phyloP scores from a whole-genome alignment of 345 rosid genomes.

The Sonneratia alba region DNA sequence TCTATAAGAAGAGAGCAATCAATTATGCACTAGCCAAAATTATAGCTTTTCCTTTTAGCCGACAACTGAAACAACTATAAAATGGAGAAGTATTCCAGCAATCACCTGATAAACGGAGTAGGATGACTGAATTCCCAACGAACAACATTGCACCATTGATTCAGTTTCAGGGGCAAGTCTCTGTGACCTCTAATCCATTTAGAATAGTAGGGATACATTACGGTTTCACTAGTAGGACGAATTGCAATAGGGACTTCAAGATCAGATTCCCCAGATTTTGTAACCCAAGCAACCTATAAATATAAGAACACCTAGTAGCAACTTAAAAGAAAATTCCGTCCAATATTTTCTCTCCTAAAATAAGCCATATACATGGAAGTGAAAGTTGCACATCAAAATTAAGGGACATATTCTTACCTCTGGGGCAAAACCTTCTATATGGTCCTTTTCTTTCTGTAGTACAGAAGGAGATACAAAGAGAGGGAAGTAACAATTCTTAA shows the following conservation, averaged over 20 bases:
- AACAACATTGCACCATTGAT: conserved; percentile 99
- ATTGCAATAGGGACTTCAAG: conserved; percentile 90
- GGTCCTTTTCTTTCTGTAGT: conserved; percentile 87
- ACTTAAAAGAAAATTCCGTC: background rate
- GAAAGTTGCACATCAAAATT: background rate
- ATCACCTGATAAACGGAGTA: conserved; percentile 96
- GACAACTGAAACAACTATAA: background rate
- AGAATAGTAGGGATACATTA: conserved; percentile 92
- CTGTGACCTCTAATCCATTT: conserved; percentile 99
- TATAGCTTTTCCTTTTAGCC: background rate
- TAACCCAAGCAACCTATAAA: conserved; percentile 94
- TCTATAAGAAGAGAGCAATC: background rate
- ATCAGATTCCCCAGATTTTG: conserved; percentile 81
- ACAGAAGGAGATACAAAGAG: conserved; percentile 87
- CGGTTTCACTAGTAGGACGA: conserved; percentile 98
- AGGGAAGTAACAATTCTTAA: conserved; percentile 92
- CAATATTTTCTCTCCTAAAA: background rate
- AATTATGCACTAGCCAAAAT: background rate
- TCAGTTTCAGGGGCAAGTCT: conserved; percentile 88
- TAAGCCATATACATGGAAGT: background rate
- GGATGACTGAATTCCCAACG: conserved; percentile 99
- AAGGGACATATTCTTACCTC: conserved; percentile 46
- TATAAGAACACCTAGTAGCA: background rate
- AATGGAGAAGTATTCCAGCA: background rate
- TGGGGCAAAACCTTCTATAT: conserved; percentile 90